Evolutionary conservation across 495 filamentous ascomycete species (phyloP).

Genomic region (Neurospora hispaniola): DNA sequence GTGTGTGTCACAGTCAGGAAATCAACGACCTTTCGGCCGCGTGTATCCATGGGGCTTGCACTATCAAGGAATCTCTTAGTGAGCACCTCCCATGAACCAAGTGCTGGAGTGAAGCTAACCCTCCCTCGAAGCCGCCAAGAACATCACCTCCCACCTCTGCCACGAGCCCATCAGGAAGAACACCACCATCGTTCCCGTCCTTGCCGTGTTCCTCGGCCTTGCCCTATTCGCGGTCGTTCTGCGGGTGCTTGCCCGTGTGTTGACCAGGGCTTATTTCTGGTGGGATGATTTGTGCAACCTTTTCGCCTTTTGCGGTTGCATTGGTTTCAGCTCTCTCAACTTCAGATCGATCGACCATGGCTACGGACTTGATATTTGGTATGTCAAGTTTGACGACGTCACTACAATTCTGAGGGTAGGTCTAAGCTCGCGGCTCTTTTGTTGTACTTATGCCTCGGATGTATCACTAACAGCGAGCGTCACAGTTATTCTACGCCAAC

Average conservation of each 20-base stretch:
- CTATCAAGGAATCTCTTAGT: conserved; percentile 12
- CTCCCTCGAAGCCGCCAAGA: conserved; percentile 11
- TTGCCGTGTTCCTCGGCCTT: conserved; percentile 14
- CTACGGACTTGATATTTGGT: conserved; percentile 38
- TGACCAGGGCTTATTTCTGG: conserved; percentile 24
- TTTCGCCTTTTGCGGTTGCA: conserved; percentile 14
- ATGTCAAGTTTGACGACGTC: conserved; percentile 35
- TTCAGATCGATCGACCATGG: conserved; percentile 29
- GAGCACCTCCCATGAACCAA: background rate
- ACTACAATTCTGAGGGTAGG: conserved; percentile 17
- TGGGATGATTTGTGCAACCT: conserved; percentile 24
- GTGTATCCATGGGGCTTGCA: conserved; percentile 11
- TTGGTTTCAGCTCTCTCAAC: conserved; percentile 10
- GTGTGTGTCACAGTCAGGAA: conserved; percentile 11
- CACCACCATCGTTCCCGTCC: conserved; percentile 7
- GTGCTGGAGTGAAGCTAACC: background rate
- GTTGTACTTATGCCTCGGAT: background rate
- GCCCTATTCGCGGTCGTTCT: conserved; percentile 14
- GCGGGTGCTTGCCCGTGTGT: conserved; percentile 17
- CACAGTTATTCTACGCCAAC: conserved; percentile 14
- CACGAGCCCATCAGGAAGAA: background rate
- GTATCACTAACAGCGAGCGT: background rate
- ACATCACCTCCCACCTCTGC: conserved; percentile 12
- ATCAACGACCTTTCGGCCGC: background rate
- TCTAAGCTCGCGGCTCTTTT: background rate